Percentiles rank a stretch among this genome's conserved stretches.
Conservation (phyloP, 176 grass and related monocot species). For the Triticum monococcum region DNA sequence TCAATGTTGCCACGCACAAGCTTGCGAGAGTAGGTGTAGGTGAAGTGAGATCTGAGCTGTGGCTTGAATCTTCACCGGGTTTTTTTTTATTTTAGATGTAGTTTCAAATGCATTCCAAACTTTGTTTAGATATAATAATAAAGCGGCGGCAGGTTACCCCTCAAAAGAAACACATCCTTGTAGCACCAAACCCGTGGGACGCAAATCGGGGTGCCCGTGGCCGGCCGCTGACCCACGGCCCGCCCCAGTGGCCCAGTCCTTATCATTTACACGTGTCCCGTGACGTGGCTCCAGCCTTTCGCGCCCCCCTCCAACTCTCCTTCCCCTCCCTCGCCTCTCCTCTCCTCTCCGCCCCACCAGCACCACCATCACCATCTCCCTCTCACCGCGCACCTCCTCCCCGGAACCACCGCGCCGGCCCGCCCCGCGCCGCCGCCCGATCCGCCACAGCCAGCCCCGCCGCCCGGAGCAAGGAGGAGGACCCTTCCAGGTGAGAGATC, state of each 20-base stretch:
- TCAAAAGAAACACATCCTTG: no score
- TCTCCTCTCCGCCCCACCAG: background rate
- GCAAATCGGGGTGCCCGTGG: background rate
- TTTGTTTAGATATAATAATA: no score
- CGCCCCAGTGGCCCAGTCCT: constrained; percentile 53
- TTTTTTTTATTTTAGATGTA: no score
- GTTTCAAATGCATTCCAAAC: no score
- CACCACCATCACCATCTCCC: background rate
- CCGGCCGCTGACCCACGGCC: background rate
- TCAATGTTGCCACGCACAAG: no score
- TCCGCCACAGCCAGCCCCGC: background rate
- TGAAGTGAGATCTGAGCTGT: no score
- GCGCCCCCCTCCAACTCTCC: constrained; percentile 17
- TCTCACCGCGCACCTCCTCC: background rate
- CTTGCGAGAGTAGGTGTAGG: no score
- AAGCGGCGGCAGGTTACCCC: no score
- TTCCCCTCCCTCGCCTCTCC: background rate
- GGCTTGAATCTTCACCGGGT: no score
- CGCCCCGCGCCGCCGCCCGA: background rate
- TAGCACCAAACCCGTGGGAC: no score
- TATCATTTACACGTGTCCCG: constrained; percentile 66
- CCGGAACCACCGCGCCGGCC: background rate
- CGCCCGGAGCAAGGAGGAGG: background rate
- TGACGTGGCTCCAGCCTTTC: constrained; percentile 75
- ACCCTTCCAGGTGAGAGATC: constrained; percentile 26